phyloP scores from a whole-genome alignment of 257 asterid genomes.

The Przewalskia tangutica region DNA sequence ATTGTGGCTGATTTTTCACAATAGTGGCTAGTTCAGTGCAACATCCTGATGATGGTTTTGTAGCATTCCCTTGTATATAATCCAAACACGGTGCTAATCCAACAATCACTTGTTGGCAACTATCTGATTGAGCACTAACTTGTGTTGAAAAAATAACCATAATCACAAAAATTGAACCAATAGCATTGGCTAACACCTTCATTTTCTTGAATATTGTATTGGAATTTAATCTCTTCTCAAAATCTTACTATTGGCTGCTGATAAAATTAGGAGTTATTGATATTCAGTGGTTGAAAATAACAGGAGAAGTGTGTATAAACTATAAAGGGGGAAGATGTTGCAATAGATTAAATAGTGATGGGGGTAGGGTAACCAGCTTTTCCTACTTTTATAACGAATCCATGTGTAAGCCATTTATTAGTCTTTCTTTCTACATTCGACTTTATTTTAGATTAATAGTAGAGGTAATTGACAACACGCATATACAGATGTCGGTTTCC shows the following conservation, averaged over 20 bases:
- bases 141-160: constrained; percentile 3
- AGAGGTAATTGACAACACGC: not conserved
- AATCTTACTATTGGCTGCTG: not conserved
- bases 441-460: not conserved
- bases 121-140: constrained; percentile 27
- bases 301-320: not conserved
- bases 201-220: not conserved
- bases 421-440: not conserved
- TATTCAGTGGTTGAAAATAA: not conserved
- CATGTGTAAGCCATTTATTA: not conserved
- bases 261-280: not conserved
- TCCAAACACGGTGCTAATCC: constrained; percentile 46
- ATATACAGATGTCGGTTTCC: not conserved
- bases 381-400: constrained; percentile 1
- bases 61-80: constrained; percentile 41
- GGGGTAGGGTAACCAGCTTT: constrained; percentile 35
- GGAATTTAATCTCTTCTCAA: not conserved
- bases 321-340: constrained; percentile 12
- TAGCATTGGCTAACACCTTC: not conserved
- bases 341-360: not conserved
- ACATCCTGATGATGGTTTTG: constrained; percentile 41
- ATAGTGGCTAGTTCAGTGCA: constrained; percentile 40
- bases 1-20: constrained; percentile 36
- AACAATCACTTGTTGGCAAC: constrained; percentile 28
- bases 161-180: constrained; percentile 9